Percentiles rank a stretch among this genome's conserved stretches.
These are phyloP conservation scores for Filosporella fistucella DNA, from an alignment of 495 filamentous ascomycete genomes.

Conservation along the genomic window DNA sequence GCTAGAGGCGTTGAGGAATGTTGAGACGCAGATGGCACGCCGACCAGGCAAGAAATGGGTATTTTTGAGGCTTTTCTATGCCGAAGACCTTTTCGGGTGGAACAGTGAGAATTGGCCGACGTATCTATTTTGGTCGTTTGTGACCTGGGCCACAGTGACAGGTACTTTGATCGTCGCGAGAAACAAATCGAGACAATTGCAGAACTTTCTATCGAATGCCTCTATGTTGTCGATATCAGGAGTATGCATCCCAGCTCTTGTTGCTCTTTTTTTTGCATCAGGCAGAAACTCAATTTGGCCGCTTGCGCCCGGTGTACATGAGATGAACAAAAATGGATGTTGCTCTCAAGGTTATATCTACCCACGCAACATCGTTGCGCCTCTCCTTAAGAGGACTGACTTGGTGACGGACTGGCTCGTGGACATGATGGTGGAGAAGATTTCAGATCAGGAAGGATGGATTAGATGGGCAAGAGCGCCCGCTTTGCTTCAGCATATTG, in stretches of 20 bases:
- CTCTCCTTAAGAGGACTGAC: constrained; percentile 22
- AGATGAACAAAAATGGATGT: constrained; percentile 37
- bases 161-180: constrained; percentile 3
- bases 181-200: too few species aligned
- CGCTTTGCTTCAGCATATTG: constrained; percentile 34
- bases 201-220: constrained; percentile 19
- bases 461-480: constrained; percentile 28
- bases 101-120: constrained; percentile 33
- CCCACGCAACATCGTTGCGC: constrained; percentile 29
- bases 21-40: constrained; percentile 28
- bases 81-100: constrained; percentile 38
- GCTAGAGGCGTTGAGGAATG: constrained; percentile 29
- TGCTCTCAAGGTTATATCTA: constrained; percentile 45
- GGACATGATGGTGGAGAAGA: constrained; percentile 35
- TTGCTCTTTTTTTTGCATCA: constrained; percentile 36
- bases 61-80: constrained; percentile 45
- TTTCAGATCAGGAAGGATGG: constrained; percentile 26
- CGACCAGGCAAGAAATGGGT: constrained; percentile 32
- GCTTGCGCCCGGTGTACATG: constrained; percentile 32
- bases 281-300: constrained; percentile 40
- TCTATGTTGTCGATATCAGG: constrained; percentile 32
- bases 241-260: constrained; percentile 34
- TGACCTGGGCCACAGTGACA: constrained; percentile 20
- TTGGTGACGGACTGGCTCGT: constrained; percentile 21
- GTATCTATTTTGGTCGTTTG: constrained; percentile 33